A percentile compares a stretch with the other conserved stretches of the same genome.
These are phyloP conservation scores for Penicillium odoratum DNA, from an alignment of 495 filamentous ascomycete species.

Conservation along the genomic window DNA sequence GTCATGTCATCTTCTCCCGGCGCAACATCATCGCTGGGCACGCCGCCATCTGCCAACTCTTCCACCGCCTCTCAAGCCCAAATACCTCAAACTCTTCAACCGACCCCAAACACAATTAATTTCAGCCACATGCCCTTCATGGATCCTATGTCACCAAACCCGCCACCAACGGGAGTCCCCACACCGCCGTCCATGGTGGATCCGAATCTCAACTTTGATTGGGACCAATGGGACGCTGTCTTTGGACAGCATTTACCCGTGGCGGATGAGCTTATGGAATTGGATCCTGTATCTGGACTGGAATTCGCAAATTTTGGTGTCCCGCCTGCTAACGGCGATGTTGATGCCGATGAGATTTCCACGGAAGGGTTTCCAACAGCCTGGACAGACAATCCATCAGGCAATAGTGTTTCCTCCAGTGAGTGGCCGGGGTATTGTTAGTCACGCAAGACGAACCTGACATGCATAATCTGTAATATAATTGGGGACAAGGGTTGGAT, in stretches of 20 bases:
- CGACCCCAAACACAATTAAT: not conserved
- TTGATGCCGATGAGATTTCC: conserved; percentile 8
- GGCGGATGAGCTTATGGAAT: conserved; percentile 47
- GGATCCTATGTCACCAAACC: conserved; percentile 27
- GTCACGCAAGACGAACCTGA: conserved; percentile 1
- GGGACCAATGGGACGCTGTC: conserved; percentile 54
- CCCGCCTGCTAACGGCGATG: conserved; percentile 2
- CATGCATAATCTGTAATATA: conserved; percentile 2
- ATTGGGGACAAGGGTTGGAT: not conserved
- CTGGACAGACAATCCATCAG: conserved; percentile 14
- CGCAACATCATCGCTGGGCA: conserved; percentile 8
- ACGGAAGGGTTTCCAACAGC: not conserved
- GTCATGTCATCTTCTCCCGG: conserved; percentile 17
- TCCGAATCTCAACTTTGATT: conserved; percentile 48
- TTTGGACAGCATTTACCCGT: conserved; percentile 50
- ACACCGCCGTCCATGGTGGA: conserved; percentile 48
- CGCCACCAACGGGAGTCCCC: conserved; percentile 24
- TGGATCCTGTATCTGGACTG: conserved; percentile 42
- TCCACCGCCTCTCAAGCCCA: conserved; percentile 9
- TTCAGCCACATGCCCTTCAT: conserved; percentile 22
- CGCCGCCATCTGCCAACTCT: conserved; percentile 14
- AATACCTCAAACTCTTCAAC: conserved; percentile 10
- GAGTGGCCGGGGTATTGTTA: conserved; percentile 22
- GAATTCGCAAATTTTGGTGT: conserved; percentile 36
- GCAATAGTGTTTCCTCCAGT: conserved; percentile 7